Base-by-base conservation (phyloP, 345 rosid genomes). In the Arabis alpina region DNA sequence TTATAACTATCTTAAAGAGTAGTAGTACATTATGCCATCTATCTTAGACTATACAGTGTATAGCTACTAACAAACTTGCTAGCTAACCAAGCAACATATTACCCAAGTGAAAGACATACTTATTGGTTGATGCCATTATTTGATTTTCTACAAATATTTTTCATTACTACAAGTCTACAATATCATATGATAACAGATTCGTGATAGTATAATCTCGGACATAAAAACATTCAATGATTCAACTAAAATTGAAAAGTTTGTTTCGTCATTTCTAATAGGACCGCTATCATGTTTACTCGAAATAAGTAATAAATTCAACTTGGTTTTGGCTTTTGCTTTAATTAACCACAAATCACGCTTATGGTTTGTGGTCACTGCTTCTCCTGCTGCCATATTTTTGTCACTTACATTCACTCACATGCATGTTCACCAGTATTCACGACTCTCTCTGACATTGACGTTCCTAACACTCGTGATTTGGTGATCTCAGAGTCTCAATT, bases 301-400 rank as follows among this genome's bases (percentile, higher is more conserved):
- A 71, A 4, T 62, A 62, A 62, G 55, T 27, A 23, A n/a, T n/a
- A 54, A 30, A 19, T 16, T 37, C 12, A 40, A 41, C 3, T 44
- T 8, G 23, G 23, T 4, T 37, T 59, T 70, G 14, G 59, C 6
- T 45, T 72, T 54, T 54, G 50, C 70, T 53, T 44, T 62, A 62
- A 53, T 44, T 62, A 62, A 53, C 62, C 28, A 71, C 47, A 53
- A 71, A 53, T 63, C 64, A 54, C 24, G 8, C 30, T 63, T 72
- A 36, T 24, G 70, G 43, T 37, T 72, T 54, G 64, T 72, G 76
- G 70, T 47, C 70, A 54, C 57, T 72, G 54, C 14, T 71, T 61
- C 62, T 36, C 47, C 16, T 40, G 25, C 61, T 70, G 44, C 34
- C 45, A 42, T 53, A 53, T 41, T 70, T 51, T 42, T 42, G 53